phyloP scores from a whole-genome alignment of 305 asterid species.

The Fraxinus paxiana region DNA sequence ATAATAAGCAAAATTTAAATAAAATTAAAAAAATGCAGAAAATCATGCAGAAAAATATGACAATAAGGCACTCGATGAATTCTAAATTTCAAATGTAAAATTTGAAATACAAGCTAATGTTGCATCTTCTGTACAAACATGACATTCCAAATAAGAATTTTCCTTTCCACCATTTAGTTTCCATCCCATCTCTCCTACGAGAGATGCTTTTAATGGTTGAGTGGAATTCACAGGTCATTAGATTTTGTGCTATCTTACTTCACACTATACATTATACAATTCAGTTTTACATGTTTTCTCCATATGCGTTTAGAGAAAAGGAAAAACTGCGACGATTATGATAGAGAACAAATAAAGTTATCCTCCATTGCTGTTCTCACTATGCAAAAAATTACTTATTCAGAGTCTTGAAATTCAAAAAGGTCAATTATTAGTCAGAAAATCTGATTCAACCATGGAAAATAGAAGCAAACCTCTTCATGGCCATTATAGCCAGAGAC shows the following conservation, averaged over 20 bases:
- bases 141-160: conserved; percentile 1
- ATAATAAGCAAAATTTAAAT: background rate
- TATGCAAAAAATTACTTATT: background rate
- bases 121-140: conserved; percentile 10
- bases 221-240: conserved; percentile 1
- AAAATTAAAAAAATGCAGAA: background rate
- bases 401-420: background rate
- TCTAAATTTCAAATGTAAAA: background rate
- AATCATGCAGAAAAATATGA: background rate
- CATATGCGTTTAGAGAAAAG: background rate
- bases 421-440: conserved; percentile 1
- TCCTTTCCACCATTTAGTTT: background rate
- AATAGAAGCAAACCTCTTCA: conserved; percentile 73
- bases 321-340: background rate
- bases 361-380: background rate
- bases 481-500: conserved; percentile 84
- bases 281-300: conserved; percentile 8
- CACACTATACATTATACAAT: conserved; percentile 9
- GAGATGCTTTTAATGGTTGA: background rate
- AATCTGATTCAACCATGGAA: conserved; percentile 18
- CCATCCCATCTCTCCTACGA: background rate
- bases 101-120: background rate
- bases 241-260: conserved; percentile 4
- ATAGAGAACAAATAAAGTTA: background rate
- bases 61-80: background rate